Evolutionary conservation across 306 rosid genomes (phyloP).

Genomic region (Coriaria nepalensis): DNA sequence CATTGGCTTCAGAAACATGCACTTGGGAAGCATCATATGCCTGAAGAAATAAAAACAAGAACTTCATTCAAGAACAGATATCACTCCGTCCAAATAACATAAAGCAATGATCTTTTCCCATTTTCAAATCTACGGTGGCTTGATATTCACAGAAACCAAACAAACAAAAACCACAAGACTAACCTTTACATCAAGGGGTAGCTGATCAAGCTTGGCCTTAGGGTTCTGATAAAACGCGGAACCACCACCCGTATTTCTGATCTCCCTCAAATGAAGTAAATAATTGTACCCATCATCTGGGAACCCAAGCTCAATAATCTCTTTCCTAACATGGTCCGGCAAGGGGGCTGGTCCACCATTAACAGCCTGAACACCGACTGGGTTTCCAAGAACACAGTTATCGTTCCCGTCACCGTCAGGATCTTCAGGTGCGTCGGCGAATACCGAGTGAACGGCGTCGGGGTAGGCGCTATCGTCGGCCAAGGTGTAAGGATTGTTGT

Average conservation of each 20-base stretch:
- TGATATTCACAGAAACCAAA: neutral
- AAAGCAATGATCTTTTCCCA: neutral
- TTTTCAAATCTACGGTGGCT: neutral
- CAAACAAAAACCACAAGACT: neutral
- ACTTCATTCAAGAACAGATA: constrained; percentile 1
- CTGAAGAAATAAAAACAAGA: constrained; percentile 24
- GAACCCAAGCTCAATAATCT: constrained; percentile 75
- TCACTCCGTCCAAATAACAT: neutral
- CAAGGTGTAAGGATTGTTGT: constrained; percentile 31
- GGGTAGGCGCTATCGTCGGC: constrained; percentile 13
- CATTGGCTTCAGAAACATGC: constrained; percentile 28
- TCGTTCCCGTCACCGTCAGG: constrained; percentile 14
- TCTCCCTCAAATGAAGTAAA: constrained; percentile 62
- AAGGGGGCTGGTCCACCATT: constrained; percentile 12
- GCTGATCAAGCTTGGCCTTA: constrained; percentile 45
- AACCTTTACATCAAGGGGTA: constrained; percentile 74
- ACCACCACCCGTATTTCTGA: constrained; percentile 71
- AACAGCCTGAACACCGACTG: neutral
- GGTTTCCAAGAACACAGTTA: constrained; percentile 5
- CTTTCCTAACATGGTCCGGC: constrained; percentile 48
- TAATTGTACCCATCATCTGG: constrained; percentile 93
- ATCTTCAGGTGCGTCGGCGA: constrained; percentile 52
- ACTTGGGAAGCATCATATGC: constrained; percentile 83
- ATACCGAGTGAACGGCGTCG: constrained; percentile 23
- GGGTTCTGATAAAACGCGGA: constrained; percentile 53